Conservation (phyloP, 495 filamentous ascomycete species). For the Elasticomyces elasticus region DNA sequence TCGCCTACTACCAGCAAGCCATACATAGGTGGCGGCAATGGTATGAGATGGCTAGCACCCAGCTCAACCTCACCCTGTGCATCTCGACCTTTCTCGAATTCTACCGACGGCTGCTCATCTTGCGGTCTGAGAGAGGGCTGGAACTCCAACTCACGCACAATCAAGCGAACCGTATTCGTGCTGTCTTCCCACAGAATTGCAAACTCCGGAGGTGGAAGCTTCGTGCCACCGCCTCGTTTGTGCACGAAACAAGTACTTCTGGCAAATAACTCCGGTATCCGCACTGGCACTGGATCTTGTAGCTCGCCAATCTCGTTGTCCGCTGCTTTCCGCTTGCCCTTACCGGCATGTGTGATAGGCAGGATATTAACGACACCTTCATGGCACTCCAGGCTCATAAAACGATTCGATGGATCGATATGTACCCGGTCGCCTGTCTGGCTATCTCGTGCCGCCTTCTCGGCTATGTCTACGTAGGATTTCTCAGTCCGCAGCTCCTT, state of each 20-base stretch:
- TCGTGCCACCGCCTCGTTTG: slow-evolving; percentile 38
- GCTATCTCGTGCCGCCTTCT: slow-evolving; percentile 69
- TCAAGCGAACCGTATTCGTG: slow-evolving; percentile 49
- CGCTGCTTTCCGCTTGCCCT: slow-evolving; percentile 45
- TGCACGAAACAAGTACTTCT: slow-evolving; percentile 73
- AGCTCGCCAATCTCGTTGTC: slow-evolving; percentile 47
- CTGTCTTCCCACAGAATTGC: slow-evolving; percentile 76
- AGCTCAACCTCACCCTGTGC: slow-evolving; percentile 55
- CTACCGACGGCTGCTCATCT: slow-evolving; percentile 40
- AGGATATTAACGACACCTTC: slow-evolving; percentile 76
- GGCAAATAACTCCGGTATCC: slow-evolving; percentile 81
- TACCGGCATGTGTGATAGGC: slow-evolving; percentile 48
- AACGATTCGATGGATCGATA: slow-evolving; percentile 71
- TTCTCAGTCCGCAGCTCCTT: slow-evolving; percentile 57
- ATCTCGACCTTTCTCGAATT: slow-evolving; percentile 35
- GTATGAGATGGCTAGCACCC: slow-evolving; percentile 73
- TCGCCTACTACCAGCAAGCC: slow-evolving; percentile 72
- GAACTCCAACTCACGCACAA: slow-evolving; percentile 48
- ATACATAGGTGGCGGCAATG: slow-evolving; percentile 52
- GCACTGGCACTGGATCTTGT: slow-evolving; percentile 57
- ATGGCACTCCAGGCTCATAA: slow-evolving; percentile 78
- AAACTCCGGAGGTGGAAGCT: slow-evolving; percentile 56
- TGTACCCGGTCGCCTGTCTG: slow-evolving; percentile 65
- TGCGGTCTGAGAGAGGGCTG: slow-evolving; percentile 32
- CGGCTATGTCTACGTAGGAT: slow-evolving; percentile 59